Percentiles rank a stretch among this genome's conserved stretches.
These are phyloP conservation scores for Prunus davidiana DNA, from an alignment of 306 rosid genomes.

Conservation along the genomic window DNA sequence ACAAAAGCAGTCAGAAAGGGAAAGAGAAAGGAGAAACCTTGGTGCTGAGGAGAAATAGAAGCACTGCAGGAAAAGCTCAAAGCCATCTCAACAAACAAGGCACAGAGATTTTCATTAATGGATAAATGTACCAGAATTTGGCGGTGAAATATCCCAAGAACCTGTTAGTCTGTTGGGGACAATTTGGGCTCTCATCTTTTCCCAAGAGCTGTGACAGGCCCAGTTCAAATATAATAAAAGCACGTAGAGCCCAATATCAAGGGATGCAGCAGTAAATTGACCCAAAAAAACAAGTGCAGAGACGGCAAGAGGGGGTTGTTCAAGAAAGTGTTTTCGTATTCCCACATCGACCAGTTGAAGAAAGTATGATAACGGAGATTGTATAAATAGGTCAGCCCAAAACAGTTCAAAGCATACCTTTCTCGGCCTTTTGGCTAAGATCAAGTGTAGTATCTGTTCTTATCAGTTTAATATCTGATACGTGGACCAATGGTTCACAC, in stretches of 20 bases:
- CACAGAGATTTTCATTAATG: not conserved
- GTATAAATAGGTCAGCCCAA: not conserved
- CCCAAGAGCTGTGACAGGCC: not conserved
- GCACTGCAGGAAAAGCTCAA: constrained; percentile 27
- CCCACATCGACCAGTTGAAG: not conserved
- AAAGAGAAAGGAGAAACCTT: constrained; percentile 14
- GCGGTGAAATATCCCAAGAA: not conserved
- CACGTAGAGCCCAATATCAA: no score
- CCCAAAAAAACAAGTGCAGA: not conserved
- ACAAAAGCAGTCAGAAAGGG: not conserved
- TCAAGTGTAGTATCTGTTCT: not conserved
- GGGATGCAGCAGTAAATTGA: no score
- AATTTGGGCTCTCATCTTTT: not conserved
- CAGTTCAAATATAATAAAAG: no score
- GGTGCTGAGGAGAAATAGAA: constrained; percentile 24
- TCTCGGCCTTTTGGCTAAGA: constrained; percentile 13
- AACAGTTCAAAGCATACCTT: rapidly evolving
- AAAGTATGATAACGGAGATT: not conserved
- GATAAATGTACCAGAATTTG: not conserved
- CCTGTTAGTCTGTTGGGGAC: not conserved
- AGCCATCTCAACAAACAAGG: constrained; percentile 28
- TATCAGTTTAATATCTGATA: constrained; percentile 8
- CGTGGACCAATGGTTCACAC: not conserved
- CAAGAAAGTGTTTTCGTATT: not conserved
- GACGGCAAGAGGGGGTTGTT: not conserved